These are phyloP conservation scores for Cutaneotrichosporon daszewskae DNA, from an alignment of 1,284 basidiomycete species.

Conservation along the genomic window DNA sequence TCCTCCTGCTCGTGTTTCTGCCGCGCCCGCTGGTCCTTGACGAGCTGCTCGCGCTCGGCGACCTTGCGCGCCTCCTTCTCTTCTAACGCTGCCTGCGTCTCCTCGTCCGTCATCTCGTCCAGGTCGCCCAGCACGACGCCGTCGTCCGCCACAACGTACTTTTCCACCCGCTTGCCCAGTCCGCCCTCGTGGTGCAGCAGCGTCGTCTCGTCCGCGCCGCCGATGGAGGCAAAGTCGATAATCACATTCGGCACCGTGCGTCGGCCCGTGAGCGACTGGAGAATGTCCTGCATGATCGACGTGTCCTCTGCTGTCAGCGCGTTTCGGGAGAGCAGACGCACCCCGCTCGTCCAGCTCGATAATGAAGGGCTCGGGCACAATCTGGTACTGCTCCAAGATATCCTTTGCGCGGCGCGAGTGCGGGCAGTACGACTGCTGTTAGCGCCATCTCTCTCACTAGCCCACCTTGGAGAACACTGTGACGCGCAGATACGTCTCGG, in stretches of 20 bases:
- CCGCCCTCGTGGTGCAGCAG: constrained; percentile 44
- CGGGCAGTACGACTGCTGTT: constrained; percentile 41
- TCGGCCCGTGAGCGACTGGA: constrained; percentile 40
- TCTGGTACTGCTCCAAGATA: constrained; percentile 35
- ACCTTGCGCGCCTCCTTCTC: background rate
- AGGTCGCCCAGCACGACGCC: background rate
- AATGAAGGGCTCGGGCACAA: constrained; percentile 38
- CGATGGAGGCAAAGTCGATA: constrained; percentile 40
- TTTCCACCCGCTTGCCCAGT: constrained; percentile 10
- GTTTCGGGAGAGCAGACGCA: constrained; percentile 20
- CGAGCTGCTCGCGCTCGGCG: background rate
- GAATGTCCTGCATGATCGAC: constrained; percentile 33
- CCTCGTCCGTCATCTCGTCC: too few species aligned
- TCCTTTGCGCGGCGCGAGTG: constrained; percentile 44
- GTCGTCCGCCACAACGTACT: background rate
- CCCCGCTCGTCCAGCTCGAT: constrained; percentile 47
- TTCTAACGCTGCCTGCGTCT: background rate
- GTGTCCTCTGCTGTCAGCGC: constrained; percentile 33
- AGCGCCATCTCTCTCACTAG: background rate
- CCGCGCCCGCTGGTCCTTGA: background rate
- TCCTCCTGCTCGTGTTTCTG: background rate
- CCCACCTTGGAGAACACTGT: constrained; percentile 47
- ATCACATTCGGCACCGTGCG: constrained; percentile 49
- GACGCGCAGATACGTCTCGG: constrained; percentile 29
- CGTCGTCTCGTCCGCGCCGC: constrained; percentile 46